Evolutionary conservation across 306 rosid species (phyloP).

Genomic region (Cucurbita pepo): DNA sequence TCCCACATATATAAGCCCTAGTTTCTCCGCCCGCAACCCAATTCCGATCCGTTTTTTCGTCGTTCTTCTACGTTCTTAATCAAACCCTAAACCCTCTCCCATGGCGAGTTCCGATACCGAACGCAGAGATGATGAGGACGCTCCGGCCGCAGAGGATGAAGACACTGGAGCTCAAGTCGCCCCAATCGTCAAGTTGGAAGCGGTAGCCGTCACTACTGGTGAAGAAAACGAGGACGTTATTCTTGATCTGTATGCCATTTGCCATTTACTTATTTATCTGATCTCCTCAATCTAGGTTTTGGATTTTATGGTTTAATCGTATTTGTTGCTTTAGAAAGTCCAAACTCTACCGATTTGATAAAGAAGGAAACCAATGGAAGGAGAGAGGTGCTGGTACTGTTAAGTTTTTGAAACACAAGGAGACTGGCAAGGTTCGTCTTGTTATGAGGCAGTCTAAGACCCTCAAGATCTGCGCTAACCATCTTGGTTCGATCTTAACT

Average conservation of each 20-base stretch:
- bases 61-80: not conserved
- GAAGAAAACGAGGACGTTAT: conserved; percentile 64
- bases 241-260: conserved; percentile 51
- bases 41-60: not conserved
- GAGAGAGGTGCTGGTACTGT: conserved; percentile 87
- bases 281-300: not conserved
- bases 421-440: conserved; percentile 55
- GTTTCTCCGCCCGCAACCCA: not conserved
- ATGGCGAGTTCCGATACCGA: conserved; percentile 73
- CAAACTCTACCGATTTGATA: conserved; percentile 87
- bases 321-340: conserved; percentile 35
- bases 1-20: not conserved
- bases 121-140: conserved; percentile 82
- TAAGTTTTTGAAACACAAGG: conserved; percentile 59
- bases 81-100: not conserved
- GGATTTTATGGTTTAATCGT: not conserved
- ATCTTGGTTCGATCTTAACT: conserved; percentile 30
- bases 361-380: conserved; percentile 81
- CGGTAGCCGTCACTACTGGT: conserved; percentile 56
- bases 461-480: conserved; percentile 90
- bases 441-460: conserved; percentile 85
- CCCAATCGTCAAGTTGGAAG: conserved; percentile 84
- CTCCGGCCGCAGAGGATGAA: conserved; percentile 74
- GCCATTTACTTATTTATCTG: not conserved
- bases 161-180: conserved; percentile 97